Conservation (phyloP, 2,329 filamentous ascomycete species). For the Bipolaris gigantea region DNA sequence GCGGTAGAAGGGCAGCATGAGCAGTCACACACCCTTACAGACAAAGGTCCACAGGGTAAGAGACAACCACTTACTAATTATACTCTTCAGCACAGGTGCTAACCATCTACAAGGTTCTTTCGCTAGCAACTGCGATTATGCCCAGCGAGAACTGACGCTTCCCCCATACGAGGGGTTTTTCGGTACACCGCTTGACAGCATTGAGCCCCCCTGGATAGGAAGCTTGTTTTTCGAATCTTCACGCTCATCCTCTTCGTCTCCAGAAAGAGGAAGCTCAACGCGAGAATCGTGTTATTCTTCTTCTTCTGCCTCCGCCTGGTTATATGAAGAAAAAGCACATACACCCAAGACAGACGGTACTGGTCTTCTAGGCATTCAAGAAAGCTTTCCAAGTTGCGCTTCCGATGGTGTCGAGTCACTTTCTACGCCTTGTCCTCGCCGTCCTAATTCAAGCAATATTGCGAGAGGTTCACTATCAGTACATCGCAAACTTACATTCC, state of each 20-base stretch:
- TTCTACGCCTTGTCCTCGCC: background rate
- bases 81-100: background rate
- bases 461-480: background rate
- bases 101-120: background rate
- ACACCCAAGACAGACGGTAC: background rate
- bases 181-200: background rate
- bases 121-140: background rate
- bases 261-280: background rate
- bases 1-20: background rate
- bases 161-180: background rate
- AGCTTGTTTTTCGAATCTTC: background rate
- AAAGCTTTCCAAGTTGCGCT: background rate
- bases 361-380: no score
- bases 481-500: background rate
- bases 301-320: background rate
- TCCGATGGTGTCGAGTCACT: background rate
- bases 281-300: background rate
- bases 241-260: background rate
- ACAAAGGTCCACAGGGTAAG: background rate
- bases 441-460: fast-evolving
- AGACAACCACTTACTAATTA: background rate
- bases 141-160: background rate
- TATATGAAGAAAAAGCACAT: background rate
- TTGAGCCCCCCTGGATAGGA: background rate
- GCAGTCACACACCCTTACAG: background rate